Conservation (phyloP, 2,329 filamentous ascomycete genomes). For the Alternaria brassicae region DNA sequence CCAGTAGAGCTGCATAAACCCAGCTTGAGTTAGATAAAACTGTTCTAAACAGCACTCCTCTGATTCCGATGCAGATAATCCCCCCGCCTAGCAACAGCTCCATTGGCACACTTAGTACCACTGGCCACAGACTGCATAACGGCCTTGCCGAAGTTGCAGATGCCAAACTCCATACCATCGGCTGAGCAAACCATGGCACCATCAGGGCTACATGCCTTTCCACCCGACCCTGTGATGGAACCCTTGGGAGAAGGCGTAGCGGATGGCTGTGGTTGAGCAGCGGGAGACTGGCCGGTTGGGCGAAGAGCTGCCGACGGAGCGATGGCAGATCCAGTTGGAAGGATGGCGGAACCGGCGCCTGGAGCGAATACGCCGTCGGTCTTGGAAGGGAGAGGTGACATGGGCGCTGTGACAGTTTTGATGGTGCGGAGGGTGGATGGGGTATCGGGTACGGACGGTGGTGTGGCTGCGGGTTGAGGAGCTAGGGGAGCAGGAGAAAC, state of each 20-base stretch:
- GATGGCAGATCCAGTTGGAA: not conserved
- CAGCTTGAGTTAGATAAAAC: too few species aligned
- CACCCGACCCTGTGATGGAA: slow-evolving; percentile 5
- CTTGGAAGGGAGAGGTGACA: slow-evolving; percentile 6
- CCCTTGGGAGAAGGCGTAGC: not conserved
- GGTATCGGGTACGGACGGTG: not conserved
- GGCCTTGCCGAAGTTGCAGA: slow-evolving; percentile 52
- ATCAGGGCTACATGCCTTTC: slow-evolving; percentile 40
- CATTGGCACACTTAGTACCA: slow-evolving; percentile 53
- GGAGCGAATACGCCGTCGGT: not conserved
- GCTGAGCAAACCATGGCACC: slow-evolving; percentile 51
- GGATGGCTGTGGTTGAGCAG: not conserved
- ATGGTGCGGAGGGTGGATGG: slow-evolving; percentile 30
- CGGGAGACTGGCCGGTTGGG: not conserved
- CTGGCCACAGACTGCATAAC: slow-evolving; percentile 51
- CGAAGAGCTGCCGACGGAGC: not conserved
- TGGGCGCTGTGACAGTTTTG: slow-evolving; percentile 35
- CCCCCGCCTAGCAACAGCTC: slow-evolving; percentile 43
- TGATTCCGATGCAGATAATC: slow-evolving; percentile 23
- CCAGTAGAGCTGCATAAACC: not conserved
- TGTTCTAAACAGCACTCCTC: slow-evolving; percentile 10
- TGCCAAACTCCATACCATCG: slow-evolving; percentile 45
- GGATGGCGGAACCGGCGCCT: not conserved
- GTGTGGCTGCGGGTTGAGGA: slow-evolving; percentile 6
- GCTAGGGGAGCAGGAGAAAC: slow-evolving; percentile 9